A percentile compares a stretch with the other conserved stretches of the same genome.
Conservation (phyloP, 1,139 yeast species). For the Wickerhamiella infanticola region DNA sequence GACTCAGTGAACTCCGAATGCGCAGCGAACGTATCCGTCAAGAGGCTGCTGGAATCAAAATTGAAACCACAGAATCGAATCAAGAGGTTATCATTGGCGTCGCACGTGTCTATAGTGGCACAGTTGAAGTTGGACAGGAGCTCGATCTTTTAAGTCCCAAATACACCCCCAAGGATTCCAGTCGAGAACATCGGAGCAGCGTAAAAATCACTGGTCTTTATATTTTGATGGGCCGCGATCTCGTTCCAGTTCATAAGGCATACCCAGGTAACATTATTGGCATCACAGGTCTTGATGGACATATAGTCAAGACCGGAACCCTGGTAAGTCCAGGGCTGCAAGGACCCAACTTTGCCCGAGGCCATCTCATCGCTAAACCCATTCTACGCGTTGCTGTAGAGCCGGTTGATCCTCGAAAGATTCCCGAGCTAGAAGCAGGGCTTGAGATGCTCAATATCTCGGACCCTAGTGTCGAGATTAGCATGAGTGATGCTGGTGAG, state of each 20-base stretch:
- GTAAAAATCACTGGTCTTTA: conserved; percentile 52
- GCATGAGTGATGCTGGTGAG: conserved; percentile 89
- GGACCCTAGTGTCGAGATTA: conserved; percentile 90
- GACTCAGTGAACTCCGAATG: conserved; percentile 46
- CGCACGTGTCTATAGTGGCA: conserved; percentile 79
- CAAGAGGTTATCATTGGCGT: conserved; percentile 54
- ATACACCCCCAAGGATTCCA: conserved; percentile 56
- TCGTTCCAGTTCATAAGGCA: conserved; percentile 58
- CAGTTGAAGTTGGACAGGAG: conserved; percentile 56
- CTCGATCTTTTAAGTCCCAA: conserved; percentile 73
- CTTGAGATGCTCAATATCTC: conserved; percentile 66
- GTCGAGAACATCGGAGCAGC: conserved; percentile 20
- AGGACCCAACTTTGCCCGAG: conserved; percentile 60
- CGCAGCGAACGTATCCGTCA: conserved; percentile 58
- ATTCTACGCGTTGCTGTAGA: conserved; percentile 90
- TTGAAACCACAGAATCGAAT: conserved; percentile 8
- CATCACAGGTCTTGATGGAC: conserved; percentile 76
- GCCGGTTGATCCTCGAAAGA: conserved; percentile 72
- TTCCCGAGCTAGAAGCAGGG: conserved; percentile 64
- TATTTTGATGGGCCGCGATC: conserved; percentile 84
- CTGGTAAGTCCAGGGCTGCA: conserved; percentile 33
- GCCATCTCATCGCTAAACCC: conserved; percentile 56
- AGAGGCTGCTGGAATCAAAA: conserved; percentile 29
- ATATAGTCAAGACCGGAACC: conserved; percentile 76
- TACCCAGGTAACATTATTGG: conserved; percentile 97